These are phyloP conservation scores for Aureobasidium sp. DNA, from an alignment of 2,329 filamentous ascomycete genomes.

Conservation along the genomic window DNA sequence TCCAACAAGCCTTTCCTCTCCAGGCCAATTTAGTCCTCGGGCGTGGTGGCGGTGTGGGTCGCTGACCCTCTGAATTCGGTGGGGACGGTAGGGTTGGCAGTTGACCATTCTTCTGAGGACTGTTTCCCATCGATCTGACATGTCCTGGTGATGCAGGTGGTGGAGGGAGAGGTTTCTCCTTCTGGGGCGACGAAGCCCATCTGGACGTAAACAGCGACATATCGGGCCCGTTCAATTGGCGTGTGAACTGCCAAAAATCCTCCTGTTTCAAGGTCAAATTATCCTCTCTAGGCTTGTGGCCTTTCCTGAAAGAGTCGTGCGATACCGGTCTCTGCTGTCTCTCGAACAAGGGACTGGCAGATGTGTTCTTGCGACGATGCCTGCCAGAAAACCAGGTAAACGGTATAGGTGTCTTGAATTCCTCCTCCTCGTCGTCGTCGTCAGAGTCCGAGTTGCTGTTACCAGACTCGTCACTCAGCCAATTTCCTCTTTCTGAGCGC, in stretches of 20 bases:
- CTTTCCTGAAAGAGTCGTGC: conserved; percentile 14
- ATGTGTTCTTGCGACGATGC: conserved; percentile 13
- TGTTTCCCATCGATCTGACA: background rate
- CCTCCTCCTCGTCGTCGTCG: conserved; percentile 18
- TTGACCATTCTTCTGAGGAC: background rate
- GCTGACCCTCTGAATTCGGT: background rate
- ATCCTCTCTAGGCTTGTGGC: conserved; percentile 37
- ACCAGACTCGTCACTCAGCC: conserved; percentile 72
- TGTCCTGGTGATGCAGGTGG: background rate
- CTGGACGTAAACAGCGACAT: conserved; percentile 12
- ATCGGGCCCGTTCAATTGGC: background rate
- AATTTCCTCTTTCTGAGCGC: conserved; percentile 71
- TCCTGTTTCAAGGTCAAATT: conserved; percentile 46
- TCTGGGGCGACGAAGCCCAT: conserved; percentile 3
- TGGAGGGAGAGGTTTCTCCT: conserved; percentile 12
- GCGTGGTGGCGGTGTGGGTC: conserved; percentile 27
- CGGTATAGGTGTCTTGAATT: conserved; percentile 18
- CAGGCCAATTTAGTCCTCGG: conserved; percentile 39
- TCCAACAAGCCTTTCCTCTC: conserved; percentile 40
- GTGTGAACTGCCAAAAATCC: conserved; percentile 39
- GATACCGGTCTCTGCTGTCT: conserved; percentile 3
- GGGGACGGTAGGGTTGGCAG: background rate
- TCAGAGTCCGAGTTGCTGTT: conserved; percentile 46
- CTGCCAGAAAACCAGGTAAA: conserved; percentile 17
- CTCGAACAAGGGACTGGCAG: conserved; percentile 4